A percentile compares a stretch with the other conserved stretches of the same genome.
These are phyloP conservation scores for Penicillium sp. DNA, from an alignment of 2,329 filamentous ascomycete genomes.

Conservation along the genomic window DNA sequence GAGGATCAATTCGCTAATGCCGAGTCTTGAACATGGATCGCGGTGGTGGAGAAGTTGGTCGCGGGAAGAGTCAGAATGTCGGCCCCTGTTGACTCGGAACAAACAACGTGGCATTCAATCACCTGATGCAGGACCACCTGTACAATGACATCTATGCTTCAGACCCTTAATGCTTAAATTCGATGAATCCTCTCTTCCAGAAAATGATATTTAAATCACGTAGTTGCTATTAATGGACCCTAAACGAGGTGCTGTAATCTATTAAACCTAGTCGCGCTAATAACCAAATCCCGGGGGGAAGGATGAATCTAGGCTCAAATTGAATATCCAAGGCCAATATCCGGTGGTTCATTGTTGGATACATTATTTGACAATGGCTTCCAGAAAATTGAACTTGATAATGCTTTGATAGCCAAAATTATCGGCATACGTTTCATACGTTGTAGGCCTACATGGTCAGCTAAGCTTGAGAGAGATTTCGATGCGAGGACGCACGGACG, in stretches of 20 bases:
- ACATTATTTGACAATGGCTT: neutral
- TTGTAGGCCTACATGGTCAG: neutral
- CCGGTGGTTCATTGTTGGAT: neutral
- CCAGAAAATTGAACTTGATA: too few species aligned
- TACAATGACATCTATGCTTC: neutral
- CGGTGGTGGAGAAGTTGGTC: neutral
- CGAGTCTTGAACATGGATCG: neutral
- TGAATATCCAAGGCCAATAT: neutral
- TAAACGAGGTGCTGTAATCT: neutral
- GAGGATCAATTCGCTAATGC: neutral
- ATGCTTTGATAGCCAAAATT: neutral
- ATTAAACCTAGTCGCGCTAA: neutral
- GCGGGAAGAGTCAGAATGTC: neutral
- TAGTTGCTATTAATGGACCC: neutral
- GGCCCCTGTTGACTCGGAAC: neutral
- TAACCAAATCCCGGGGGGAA: neutral
- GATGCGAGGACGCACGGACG: neutral
- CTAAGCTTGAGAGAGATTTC: neutral
- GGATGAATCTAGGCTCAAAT: neutral
- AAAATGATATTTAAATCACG: neutral
- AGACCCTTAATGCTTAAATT: neutral
- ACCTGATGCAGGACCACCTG: neutral
- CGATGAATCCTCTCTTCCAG: neutral
- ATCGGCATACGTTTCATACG: too few species aligned
- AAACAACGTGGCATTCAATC: conserved; percentile 6